Evolutionary conservation across 768 basidiomycete genomes (phyloP).

Genomic region (Pleurotus tuber-regium): DNA sequence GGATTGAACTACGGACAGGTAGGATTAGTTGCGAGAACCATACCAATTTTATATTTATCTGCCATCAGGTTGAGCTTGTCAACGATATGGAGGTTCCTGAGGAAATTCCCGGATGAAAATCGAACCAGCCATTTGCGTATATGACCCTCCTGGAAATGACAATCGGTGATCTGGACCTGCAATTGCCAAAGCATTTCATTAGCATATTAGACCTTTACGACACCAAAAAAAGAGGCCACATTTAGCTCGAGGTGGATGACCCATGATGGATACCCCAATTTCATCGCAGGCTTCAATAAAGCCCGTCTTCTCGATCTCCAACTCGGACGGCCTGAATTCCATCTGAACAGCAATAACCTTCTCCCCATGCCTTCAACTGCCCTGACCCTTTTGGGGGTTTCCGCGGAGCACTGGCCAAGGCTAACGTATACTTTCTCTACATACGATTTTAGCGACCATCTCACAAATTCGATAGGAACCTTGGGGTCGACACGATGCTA

Average conservation of each 20-base stretch:
- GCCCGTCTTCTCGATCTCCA: slow-evolving; percentile 27
- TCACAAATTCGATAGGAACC: slow-evolving; percentile 27
- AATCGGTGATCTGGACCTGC: slow-evolving; percentile 26
- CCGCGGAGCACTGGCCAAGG: slow-evolving; percentile 27
- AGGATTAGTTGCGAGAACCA: slow-evolving; percentile 18
- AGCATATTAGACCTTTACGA: too few species aligned
- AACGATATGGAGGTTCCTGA: slow-evolving; percentile 35
- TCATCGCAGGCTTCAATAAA: slow-evolving; percentile 25
- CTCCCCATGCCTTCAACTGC: slow-evolving; percentile 25
- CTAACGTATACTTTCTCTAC: slow-evolving; percentile 32
- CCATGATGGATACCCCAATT: slow-evolving; percentile 28
- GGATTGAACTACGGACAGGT: slow-evolving; percentile 13
- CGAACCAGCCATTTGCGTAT: slow-evolving; percentile 28
- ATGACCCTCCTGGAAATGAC: slow-evolving; percentile 34
- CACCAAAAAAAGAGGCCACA: too few species aligned
- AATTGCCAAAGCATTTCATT: slow-evolving; percentile 10
- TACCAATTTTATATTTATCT: slow-evolving; percentile 21
- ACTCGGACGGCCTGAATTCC: slow-evolving; percentile 26
- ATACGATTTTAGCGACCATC: slow-evolving; percentile 32
- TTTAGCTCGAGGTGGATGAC: slow-evolving; percentile 30
- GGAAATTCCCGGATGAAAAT: slow-evolving; percentile 40
- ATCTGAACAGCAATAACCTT: slow-evolving; percentile 26
- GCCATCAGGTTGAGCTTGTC: slow-evolving; percentile 30
- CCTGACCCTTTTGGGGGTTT: slow-evolving; percentile 26
- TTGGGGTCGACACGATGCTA: slow-evolving; percentile 30